Evolutionary conservation across 1,284 basidiomycete genomes (phyloP).

Genomic region (Inonotus hispidus): DNA sequence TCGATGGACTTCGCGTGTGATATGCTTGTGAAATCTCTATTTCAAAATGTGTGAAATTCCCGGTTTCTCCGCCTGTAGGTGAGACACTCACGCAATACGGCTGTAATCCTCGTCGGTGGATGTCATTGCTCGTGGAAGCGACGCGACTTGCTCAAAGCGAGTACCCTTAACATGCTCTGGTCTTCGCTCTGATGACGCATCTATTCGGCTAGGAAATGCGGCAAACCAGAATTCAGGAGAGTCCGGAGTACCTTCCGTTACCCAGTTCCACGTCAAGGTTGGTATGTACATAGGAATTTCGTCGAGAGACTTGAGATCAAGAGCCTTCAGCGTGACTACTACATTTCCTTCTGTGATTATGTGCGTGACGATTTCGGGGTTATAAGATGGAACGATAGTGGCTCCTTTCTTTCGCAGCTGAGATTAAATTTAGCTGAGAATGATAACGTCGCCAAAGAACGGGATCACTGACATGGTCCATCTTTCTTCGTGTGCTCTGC

Average conservation of each 20-base stretch:
- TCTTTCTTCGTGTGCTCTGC: slow-evolving; percentile 43
- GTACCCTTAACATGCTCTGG: neutral
- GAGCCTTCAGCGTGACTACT: slow-evolving; percentile 31
- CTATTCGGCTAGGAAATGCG: slow-evolving; percentile 42
- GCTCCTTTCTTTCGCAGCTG: slow-evolving; percentile 59
- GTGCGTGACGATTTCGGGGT: slow-evolving; percentile 51
- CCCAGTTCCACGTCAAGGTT: slow-evolving; percentile 59
- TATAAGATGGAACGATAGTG: slow-evolving; percentile 47
- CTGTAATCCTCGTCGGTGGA: neutral
- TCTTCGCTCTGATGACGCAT: slow-evolving; percentile 30
- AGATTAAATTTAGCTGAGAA: slow-evolving; percentile 2
- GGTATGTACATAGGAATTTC: slow-evolving; percentile 59
- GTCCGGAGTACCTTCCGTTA: slow-evolving; percentile 29
- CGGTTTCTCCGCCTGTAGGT: neutral
- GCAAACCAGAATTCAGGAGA: slow-evolving; percentile 40
- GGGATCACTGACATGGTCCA: slow-evolving; percentile 50
- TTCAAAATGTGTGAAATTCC: neutral
- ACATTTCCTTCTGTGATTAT: slow-evolving; percentile 49
- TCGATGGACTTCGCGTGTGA: neutral
- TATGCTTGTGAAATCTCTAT: slow-evolving; percentile 9
- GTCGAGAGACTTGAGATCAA: slow-evolving; percentile 41
- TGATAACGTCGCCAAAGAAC: neutral
- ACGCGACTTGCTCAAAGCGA: slow-evolving; percentile 14
- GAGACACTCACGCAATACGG: slow-evolving; percentile 20
- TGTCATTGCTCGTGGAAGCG: slow-evolving; percentile 18